phyloP scores from a whole-genome alignment of 495 filamentous ascomycete species.

The Penicillium cataractarum region DNA sequence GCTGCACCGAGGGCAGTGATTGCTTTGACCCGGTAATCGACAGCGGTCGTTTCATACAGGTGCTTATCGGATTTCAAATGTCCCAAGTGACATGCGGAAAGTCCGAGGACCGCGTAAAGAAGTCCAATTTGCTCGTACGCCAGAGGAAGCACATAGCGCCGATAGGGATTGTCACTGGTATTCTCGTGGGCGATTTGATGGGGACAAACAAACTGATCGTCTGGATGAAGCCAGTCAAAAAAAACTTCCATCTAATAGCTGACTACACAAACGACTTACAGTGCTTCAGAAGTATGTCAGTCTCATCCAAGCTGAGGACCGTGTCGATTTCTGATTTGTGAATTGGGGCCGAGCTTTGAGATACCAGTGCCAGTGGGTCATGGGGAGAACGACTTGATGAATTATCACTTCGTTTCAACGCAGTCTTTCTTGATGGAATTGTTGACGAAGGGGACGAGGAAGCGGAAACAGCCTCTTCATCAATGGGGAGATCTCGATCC shows the following conservation, averaged over 20 bases:
- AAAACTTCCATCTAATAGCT: background rate
- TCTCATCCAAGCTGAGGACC: constrained; percentile 9
- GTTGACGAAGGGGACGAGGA: background rate
- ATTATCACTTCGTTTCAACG: background rate
- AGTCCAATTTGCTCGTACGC: constrained; percentile 41
- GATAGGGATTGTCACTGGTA: constrained; percentile 38
- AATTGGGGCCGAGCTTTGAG: constrained; percentile 2
- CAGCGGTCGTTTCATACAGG: constrained; percentile 34
- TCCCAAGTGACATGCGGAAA: constrained; percentile 42
- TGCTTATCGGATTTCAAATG: constrained; percentile 27
- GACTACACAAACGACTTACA: constrained; percentile 21
- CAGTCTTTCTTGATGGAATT: background rate
- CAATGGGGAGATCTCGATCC: constrained; percentile 15
- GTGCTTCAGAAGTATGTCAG: constrained; percentile 27
- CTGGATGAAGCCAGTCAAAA: constrained; percentile 14
- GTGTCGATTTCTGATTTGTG: background rate
- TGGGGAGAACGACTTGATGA: background rate
- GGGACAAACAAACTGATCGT: constrained; percentile 41
- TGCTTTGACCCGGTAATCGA: constrained; percentile 43
- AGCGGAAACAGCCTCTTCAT: background rate
- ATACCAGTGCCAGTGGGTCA: background rate
- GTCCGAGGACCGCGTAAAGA: constrained; percentile 38
- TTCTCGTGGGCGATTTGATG: constrained; percentile 41
- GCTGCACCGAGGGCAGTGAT: constrained; percentile 36
- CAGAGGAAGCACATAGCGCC: constrained; percentile 39